These are phyloP conservation scores for Fusarium fracticaudum DNA, from an alignment of 2,329 filamentous ascomycete genomes.

Conservation along the genomic window DNA sequence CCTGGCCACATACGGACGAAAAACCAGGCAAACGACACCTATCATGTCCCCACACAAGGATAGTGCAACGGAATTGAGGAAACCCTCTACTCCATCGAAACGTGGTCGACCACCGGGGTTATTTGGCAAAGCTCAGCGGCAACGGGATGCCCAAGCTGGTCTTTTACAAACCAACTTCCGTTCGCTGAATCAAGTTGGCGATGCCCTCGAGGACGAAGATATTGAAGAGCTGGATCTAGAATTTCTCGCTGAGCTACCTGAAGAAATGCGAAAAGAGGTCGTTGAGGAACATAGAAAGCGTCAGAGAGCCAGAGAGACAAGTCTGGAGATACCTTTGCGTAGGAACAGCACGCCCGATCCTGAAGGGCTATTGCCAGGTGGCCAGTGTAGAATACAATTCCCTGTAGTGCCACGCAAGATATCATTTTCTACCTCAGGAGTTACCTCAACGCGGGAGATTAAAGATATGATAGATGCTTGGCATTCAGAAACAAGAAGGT, in stretches of 20 bases:
- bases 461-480: constrained; percentile 79
- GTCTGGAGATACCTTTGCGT: constrained; percentile 53
- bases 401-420: constrained; percentile 57
- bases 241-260: constrained; percentile 84
- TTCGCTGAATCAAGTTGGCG: constrained; percentile 48
- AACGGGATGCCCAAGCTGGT: constrained; percentile 64
- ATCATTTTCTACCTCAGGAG: constrained; percentile 55
- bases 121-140: constrained; percentile 59
- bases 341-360: constrained; percentile 39
- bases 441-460: constrained; percentile 66
- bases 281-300: constrained; percentile 72
- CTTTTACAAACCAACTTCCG: constrained; percentile 81
- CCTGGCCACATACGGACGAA: constrained; percentile 72
- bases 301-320: constrained; percentile 66
- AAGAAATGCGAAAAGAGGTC: constrained; percentile 81
- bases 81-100: constrained; percentile 72
- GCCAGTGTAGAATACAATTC: constrained; percentile 59
- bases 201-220: constrained; percentile 47
- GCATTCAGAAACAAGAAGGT: constrained; percentile 74
- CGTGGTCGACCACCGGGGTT: constrained; percentile 58
- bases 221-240: constrained; percentile 69
- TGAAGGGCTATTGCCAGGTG: constrained; percentile 43
- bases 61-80: constrained; percentile 60
- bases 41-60: constrained; percentile 67
- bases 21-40: constrained; percentile 48